Evolutionary conservation across 2,329 filamentous ascomycete genomes (phyloP).

Genomic region (Zasmidium citrigriseum): DNA sequence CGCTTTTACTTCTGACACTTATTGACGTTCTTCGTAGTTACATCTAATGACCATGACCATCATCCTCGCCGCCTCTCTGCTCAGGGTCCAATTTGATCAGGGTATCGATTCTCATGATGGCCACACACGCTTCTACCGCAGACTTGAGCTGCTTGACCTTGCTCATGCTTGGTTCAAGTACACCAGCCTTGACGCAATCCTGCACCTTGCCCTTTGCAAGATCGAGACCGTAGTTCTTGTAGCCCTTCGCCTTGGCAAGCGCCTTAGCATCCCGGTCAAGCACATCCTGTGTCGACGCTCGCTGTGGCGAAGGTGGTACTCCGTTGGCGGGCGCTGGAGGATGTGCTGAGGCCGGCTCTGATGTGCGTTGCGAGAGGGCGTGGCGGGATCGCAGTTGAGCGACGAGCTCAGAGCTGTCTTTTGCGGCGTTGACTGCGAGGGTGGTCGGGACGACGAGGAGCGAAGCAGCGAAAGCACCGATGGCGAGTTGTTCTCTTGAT

Average conservation of each 20-base stretch:
- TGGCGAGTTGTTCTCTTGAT: conserved; percentile 94
- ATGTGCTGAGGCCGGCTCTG: conserved; percentile 65
- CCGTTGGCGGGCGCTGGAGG: conserved; percentile 21
- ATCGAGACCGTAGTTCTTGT: conserved; percentile 98
- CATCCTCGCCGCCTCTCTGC: conserved; percentile 74
- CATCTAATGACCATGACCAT: conserved; percentile 40
- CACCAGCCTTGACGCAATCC: conserved; percentile 90
- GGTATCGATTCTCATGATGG: conserved; percentile 99
- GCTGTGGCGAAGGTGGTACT: conserved; percentile 23
- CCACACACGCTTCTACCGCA: conserved; percentile 96
- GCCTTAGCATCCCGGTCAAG: conserved; percentile 74
- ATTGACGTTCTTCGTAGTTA: background rate
- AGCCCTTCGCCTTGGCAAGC: conserved; percentile 89
- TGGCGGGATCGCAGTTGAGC: conserved; percentile 93
- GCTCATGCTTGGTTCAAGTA: conserved; percentile 95
- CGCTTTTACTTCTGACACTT: background rate
- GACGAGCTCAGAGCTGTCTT: conserved; percentile 92
- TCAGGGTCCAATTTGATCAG: conserved; percentile 97
- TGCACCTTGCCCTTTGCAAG: conserved; percentile 85
- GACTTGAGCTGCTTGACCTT: conserved; percentile 98
- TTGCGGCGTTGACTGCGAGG: conserved; percentile 92
- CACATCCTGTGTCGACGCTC: conserved; percentile 25
- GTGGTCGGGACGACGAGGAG: conserved; percentile 96
- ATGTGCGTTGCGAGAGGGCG: conserved; percentile 88
- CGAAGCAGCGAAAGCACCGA: conserved; percentile 94